A percentile compares a stretch with the other conserved stretches of the same genome.
Conservation (phyloP, 2,329 filamentous ascomycete genomes). For the Salinomyces thailandicus region DNA sequence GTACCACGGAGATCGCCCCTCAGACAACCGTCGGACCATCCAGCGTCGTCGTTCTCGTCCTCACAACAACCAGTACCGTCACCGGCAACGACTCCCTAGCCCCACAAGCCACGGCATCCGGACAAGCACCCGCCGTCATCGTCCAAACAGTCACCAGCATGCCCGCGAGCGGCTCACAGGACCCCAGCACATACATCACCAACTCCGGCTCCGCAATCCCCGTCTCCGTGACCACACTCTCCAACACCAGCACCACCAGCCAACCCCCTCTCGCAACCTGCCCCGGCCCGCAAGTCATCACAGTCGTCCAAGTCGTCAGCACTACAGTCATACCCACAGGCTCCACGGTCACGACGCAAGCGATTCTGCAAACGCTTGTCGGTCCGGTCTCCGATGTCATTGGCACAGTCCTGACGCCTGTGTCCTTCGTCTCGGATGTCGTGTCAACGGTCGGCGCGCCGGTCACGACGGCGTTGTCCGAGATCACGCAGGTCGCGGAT, state of each 20-base stretch:
- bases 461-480: not conserved
- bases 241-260: not conserved
- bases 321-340: not conserved
- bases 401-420: not conserved
- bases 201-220: not conserved
- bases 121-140: not conserved
- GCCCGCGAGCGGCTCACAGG: not conserved
- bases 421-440: not conserved
- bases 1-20: not conserved
- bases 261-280: not conserved
- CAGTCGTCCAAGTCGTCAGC: not conserved
- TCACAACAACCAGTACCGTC: not conserved
- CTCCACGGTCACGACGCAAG: not conserved
- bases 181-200: not conserved
- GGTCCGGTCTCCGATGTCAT: not conserved
- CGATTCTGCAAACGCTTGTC: not conserved
- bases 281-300: not conserved
- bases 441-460: not conserved
- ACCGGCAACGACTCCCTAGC: not conserved
- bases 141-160: not conserved
- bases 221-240: not conserved
- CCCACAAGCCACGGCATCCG: not conserved
- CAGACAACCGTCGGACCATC: not conserved
- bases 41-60: not conserved
- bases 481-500: not conserved